Percentiles rank a stretch among this genome's conserved stretches.
phyloP scores from a whole-genome alignment of 2,329 filamentous ascomycete genomes.

The Microdochium bolleyi region DNA sequence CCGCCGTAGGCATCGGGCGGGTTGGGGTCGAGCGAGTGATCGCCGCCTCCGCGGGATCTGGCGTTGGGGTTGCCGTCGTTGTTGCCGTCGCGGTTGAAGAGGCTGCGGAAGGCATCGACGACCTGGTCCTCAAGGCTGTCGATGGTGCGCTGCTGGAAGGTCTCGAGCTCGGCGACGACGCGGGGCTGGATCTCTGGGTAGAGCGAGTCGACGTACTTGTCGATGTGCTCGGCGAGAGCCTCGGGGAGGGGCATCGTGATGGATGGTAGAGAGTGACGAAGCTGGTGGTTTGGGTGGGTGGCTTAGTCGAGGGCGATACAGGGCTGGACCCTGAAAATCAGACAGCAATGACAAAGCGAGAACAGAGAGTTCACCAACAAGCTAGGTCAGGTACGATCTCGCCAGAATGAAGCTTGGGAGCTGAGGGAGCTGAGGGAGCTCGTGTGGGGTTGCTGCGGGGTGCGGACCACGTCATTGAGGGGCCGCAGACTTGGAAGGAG shows the following conservation, averaged over 20 bases:
- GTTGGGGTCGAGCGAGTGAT: constrained; percentile 19
- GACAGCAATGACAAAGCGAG: too few relatives aligned
- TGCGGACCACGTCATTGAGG: too few relatives aligned
- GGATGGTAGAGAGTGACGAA: background rate
- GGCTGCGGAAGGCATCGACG: constrained; percentile 33
- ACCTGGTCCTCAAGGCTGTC: constrained; percentile 35
- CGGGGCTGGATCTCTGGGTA: constrained; percentile 36
- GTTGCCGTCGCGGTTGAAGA: constrained; percentile 27
- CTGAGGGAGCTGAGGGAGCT: too few relatives aligned
- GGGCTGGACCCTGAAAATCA: too few relatives aligned
- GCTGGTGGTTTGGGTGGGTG: background rate
- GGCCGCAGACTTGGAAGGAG: too few relatives aligned
- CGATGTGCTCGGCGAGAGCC: constrained; percentile 32
- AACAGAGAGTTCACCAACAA: too few relatives aligned
- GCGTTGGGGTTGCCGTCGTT: constrained; percentile 5
- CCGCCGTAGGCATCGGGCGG: constrained; percentile 31
- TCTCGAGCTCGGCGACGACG: constrained; percentile 33
- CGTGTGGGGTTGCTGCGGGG: too few relatives aligned
- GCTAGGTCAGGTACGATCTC: too few relatives aligned
- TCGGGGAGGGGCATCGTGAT: constrained; percentile 21
- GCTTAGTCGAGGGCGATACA: too few relatives aligned
- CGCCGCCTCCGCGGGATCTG: constrained; percentile 1
- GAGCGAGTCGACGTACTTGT: constrained; percentile 38
- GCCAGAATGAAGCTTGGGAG: too few relatives aligned
- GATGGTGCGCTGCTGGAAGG: constrained; percentile 35